phyloP scores from a whole-genome alignment of 2,329 filamentous ascomycete species.

The Exophiala mesophila region DNA sequence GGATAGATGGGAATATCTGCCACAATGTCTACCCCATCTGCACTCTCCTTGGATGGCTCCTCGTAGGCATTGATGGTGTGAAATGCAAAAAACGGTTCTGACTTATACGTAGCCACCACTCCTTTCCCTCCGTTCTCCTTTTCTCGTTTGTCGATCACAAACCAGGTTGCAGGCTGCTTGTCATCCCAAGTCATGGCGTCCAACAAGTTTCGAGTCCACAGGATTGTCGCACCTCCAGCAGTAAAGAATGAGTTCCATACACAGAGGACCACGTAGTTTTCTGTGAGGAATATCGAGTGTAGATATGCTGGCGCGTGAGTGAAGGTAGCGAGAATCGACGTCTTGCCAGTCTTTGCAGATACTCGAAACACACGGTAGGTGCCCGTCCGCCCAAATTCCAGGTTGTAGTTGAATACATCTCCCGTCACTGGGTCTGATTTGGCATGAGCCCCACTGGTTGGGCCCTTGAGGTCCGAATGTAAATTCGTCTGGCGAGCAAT shows the following conservation, averaged over 20 bases:
- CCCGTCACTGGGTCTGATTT: constrained; percentile 67
- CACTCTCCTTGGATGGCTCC: constrained; percentile 39
- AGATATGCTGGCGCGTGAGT: constrained; percentile 61
- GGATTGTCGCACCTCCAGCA: constrained; percentile 54
- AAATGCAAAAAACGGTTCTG: constrained; percentile 69
- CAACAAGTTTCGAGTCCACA: constrained; percentile 62
- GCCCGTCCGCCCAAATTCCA: constrained; percentile 50
- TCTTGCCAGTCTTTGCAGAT: constrained; percentile 58
- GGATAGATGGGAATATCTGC: constrained; percentile 63
- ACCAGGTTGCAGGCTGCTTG: constrained; percentile 59
- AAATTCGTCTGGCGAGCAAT: constrained; percentile 56
- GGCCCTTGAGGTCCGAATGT: constrained; percentile 64
- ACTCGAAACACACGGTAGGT: constrained; percentile 67
- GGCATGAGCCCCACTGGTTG: constrained; percentile 65
- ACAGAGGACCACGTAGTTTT: constrained; percentile 67
- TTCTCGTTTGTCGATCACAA: constrained; percentile 62
- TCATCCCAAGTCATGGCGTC: constrained; percentile 64
- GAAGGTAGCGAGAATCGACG: constrained; percentile 67
- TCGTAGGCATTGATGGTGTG: constrained; percentile 76
- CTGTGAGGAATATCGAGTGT: constrained; percentile 74
- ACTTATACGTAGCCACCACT: constrained; percentile 64
- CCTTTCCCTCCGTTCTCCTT: constrained; percentile 49
- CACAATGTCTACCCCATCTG: constrained; percentile 51
- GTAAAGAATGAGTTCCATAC: constrained; percentile 62
- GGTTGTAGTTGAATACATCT: constrained; percentile 76